Evolutionary conservation across 1,284 basidiomycete species (phyloP), one percentile per base, ranked within the genome.

Genomic region (Rhodotorula sp.): DNA sequence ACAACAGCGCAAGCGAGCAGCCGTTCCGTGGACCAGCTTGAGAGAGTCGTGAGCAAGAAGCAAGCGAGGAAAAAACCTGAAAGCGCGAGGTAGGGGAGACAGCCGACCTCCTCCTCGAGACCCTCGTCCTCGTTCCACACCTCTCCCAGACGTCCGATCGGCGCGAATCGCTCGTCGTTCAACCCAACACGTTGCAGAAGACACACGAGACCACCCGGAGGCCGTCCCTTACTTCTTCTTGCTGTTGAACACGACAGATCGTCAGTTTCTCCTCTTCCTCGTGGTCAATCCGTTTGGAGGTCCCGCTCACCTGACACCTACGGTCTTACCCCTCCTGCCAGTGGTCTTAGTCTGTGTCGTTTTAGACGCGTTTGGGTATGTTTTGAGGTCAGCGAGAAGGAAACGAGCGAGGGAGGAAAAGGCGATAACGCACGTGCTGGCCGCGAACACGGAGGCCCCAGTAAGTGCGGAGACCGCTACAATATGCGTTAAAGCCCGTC

Each of bases 311-410:
- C 22, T 91, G 77, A 93, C 91, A 88, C 90, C 91, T 76, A 93
- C 91, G 67, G 91, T 92, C 86, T 93, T 79, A 58, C 81, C 81
- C 44, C 81, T 77, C 50, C 81, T 78, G 89, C 93, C 93, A 73
- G 96, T 99, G 68, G 96, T 99, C 87, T 98, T 98, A 78, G 95
- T 99, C 50, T 61, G 60, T 16, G 15, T 6, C 30, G 18, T 26
- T 57, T n/a, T 18, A 26, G 26, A n/a, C 15, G 26, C 20, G n/a
- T 46, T 47, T n/a, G 40, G 40, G 40, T 7, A 13, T 10, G 40
- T 15, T 44, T 44, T 18, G 40, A 44, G 40, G 40, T 44, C 40
- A 44, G 40, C 40, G 40, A 7, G 40, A 44, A 18, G 22, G 20
- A 10, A 24, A 48, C 10, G 6, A 16, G 6, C 10, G 44, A 30